phyloP scores from a whole-genome alignment of 352 stramenopile species.

The Sclerospora graminicola region DNA sequence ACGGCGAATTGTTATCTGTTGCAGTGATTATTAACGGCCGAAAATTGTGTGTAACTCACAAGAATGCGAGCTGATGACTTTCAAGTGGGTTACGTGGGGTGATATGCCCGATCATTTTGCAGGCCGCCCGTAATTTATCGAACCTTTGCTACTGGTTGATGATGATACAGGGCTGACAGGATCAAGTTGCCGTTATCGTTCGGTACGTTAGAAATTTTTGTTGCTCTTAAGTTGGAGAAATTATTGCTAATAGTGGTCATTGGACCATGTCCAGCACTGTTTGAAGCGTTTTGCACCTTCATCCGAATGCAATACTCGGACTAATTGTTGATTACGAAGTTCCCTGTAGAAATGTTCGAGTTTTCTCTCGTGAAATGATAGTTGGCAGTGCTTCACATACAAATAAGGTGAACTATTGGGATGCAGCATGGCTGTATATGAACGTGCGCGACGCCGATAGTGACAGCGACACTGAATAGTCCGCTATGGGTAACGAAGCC shows the following conservation, averaged over 20 bases:
- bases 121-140: constrained; percentile 90
- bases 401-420: constrained; percentile 93
- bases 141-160: constrained; percentile 93
- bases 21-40: constrained; percentile 81
- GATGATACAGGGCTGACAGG: constrained; percentile 95
- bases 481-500: constrained; percentile 23
- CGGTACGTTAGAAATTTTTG: constrained; percentile 31
- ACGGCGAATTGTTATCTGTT: constrained; percentile 70
- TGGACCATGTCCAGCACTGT: no score
- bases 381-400: constrained; percentile 91
- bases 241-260: no score
- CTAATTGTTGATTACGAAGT: constrained; percentile 93
- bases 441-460: constrained; percentile 87
- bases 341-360: constrained; percentile 89
- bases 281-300: constrained; percentile 86
- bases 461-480: constrained; percentile 57
- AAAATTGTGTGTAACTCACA: constrained; percentile 94
- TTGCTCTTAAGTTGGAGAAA: no score
- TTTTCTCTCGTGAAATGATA: constrained; percentile 79
- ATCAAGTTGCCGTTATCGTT: constrained; percentile 92
- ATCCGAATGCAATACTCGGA: constrained; percentile 93
- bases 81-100: constrained; percentile 92
- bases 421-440: constrained; percentile 80
- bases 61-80: constrained; percentile 91
- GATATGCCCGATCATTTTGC: constrained; percentile 95